Evolutionary conservation across 305 asterid species (phyloP), one percentile per base, ranked within the genome.

Genomic region (Fraxinus baroniana): DNA sequence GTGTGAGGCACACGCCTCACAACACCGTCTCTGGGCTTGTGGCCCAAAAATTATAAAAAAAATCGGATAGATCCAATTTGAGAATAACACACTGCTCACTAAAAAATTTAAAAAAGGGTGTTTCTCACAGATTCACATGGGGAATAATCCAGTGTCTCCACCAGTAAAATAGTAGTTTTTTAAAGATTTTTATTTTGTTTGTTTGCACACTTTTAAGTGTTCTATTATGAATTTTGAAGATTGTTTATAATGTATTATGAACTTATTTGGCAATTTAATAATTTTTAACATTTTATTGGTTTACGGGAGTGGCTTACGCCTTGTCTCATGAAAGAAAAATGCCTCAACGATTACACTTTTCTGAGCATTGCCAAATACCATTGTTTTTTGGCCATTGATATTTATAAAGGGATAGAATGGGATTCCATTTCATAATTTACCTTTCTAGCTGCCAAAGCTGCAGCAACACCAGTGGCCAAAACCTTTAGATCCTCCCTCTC

Each of bases 401-500:
- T 80, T 5, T 35, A 64, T 20, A 76, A 83, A 30, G 81, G 20
- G 28, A 68, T 44, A 68, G 72, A 84, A 12, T 57, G 62, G 71
- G 62, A 81, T 22, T 33, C 13, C 82, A 49, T 83, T 71, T 71
- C 39, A 8, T 37, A 62, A 52, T 87, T 78, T 87, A 97, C 99
- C 98, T 97, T 97, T 86, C 98, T 92, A 80, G 99, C 92, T 73
- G 98, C 96, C 90, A 97, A 90, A 79, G 99, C 98, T 37, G 99
- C 98, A 77, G 91, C 95, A 86, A 97, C 99, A 84, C 99, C 97
- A 5, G 97, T 97, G 46, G 99, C 99, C 88, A 97, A 89, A 70
- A 97, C 99, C 89, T 97, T 97, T 78, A 97, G 98, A 87, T 97
- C 99, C 92, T 97, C 99, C 86, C 98, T 90, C 85, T 97, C 99